These are phyloP conservation scores for Dianthus caryophyllus DNA, from an alignment of 148 eudicot genomes.

Conservation along the genomic window DNA sequence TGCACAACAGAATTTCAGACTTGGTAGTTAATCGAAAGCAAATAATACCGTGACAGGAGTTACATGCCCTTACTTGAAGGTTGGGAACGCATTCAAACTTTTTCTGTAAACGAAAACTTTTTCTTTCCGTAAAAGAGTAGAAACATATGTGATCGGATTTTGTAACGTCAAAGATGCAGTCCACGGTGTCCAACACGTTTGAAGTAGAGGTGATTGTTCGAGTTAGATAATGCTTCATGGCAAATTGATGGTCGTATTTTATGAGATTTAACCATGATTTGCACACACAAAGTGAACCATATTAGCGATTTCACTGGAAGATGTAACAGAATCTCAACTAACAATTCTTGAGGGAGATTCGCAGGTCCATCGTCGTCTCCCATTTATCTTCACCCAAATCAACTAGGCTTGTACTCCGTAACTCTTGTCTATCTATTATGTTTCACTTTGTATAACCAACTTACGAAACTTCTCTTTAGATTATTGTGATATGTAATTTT, in stretches of 20 bases:
- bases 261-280: conserved; percentile 7
- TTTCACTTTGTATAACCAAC: no score
- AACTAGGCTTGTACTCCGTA: no score
- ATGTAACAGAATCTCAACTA: no score
- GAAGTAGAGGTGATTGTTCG: background rate
- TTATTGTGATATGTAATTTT: no score
- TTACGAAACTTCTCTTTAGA: no score
- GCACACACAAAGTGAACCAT: conserved; percentile 5
- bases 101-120: background rate
- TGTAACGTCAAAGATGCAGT: background rate
- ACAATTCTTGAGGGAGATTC: no score
- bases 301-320: no score
- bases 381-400: no score
- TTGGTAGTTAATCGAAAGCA: background rate
- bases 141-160: background rate
- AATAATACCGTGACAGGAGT: background rate
- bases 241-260: background rate
- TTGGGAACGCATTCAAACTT: background rate
- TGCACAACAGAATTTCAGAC: background rate
- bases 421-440: no score
- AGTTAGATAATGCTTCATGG: background rate
- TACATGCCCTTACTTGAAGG: background rate
- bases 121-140: background rate
- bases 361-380: no score
- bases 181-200: background rate